Conservation (phyloP, 2,329 filamentous ascomycete species). For the Proliferodiscus dingleyae region DNA sequence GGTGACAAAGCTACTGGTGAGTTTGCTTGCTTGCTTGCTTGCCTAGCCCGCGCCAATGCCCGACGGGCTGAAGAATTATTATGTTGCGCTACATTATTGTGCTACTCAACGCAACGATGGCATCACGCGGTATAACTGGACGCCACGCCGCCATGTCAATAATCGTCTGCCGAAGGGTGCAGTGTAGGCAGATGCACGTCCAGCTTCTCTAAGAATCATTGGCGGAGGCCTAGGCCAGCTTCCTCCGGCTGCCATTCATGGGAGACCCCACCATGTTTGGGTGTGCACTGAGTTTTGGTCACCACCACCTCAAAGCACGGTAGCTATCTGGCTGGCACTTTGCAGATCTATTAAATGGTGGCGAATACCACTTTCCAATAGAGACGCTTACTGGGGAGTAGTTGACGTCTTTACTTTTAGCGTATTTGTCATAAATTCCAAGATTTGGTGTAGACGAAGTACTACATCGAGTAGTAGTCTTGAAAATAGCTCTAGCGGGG, state of each 20-base stretch:
- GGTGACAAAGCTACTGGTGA: too few relatives aligned
- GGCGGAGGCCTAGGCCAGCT: slow-evolving; percentile 7
- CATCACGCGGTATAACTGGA: neutral
- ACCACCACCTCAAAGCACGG: neutral
- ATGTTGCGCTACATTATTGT: neutral
- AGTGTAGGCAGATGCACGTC: slow-evolving; percentile 5
- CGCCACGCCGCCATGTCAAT: neutral
- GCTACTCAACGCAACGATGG: neutral
- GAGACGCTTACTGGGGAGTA: too few relatives aligned
- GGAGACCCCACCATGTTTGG: slow-evolving; percentile 3
- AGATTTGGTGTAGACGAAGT: too few relatives aligned
- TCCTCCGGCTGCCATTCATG: slow-evolving; percentile 3
- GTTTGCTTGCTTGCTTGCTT: too few relatives aligned
- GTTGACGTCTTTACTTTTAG: too few relatives aligned
- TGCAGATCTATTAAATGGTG: too few relatives aligned
- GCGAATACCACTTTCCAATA: too few relatives aligned
- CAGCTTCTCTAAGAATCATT: slow-evolving; percentile 12
- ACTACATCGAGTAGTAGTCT: too few relatives aligned
- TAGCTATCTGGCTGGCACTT: neutral
- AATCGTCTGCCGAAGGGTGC: neutral
- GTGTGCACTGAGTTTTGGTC: neutral
- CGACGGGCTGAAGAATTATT: neutral
- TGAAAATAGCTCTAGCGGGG: too few relatives aligned
- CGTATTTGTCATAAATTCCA: too few relatives aligned
- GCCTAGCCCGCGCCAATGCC: neutral